Evolutionary conservation across 148 eudicot species (phyloP).

Genomic region (Dianthus caryophyllus): DNA sequence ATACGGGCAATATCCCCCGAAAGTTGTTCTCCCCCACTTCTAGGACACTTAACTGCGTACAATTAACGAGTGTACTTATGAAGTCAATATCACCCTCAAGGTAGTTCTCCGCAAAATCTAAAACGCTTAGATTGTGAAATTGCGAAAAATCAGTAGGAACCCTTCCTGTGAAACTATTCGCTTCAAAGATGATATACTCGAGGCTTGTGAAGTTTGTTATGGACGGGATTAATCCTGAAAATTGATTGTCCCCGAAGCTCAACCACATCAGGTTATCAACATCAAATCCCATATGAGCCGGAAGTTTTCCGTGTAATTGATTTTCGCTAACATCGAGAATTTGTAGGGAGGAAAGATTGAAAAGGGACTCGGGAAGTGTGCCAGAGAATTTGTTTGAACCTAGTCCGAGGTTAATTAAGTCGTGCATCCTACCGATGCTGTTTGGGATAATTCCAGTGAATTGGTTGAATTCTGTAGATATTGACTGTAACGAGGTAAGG

Average conservation of each 20-base stretch:
- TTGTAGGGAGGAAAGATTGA: conserved; percentile 27
- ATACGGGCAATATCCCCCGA: conserved; percentile 18
- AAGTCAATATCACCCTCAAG: conserved; percentile 26
- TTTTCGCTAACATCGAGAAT: not conserved
- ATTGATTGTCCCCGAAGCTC: not conserved
- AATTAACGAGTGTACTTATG: conserved; percentile 23
- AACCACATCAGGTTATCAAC: conserved; percentile 21
- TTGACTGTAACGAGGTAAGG: conserved; percentile 17
- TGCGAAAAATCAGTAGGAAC: conserved; percentile 7
- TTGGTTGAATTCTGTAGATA: conserved; percentile 2
- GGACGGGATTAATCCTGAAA: conserved; percentile 28
- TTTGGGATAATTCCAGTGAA: conserved; percentile 28
- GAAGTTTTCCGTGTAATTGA: conserved; percentile 26
- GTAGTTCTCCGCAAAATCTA: conserved; percentile 1
- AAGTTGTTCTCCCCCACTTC: not conserved
- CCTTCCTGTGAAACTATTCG: conserved; percentile 14
- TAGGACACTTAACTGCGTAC: conserved; percentile 11
- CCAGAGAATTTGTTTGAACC: conserved; percentile 19
- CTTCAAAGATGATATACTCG: not conserved
- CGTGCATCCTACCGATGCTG: conserved; percentile 17
- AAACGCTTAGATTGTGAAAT: not conserved
- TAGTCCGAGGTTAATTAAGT: not conserved
- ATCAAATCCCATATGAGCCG: conserved; percentile 15
- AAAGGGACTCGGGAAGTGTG: conserved; percentile 27
- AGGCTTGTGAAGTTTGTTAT: conserved; percentile 29